Base-by-base conservation (phyloP, 495 filamentous ascomycete species). In the Hyaloscypha bicolor region DNA sequence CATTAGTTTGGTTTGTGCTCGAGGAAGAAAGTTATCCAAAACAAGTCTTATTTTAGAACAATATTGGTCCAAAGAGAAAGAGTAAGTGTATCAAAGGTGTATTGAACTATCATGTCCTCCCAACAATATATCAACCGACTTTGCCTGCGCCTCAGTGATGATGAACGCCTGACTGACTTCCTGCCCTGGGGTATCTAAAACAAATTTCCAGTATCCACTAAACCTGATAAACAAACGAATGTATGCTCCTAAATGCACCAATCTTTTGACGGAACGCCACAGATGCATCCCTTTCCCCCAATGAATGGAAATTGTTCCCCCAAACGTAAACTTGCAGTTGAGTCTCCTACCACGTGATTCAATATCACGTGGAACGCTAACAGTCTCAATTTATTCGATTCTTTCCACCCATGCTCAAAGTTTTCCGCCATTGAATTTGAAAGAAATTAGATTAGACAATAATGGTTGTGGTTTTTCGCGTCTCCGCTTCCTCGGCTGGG, bases 401-500 rank as follows among this genome's bases (percentile, higher is more conserved):
- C 42, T 48, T 48, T 48, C 42, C 42, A 48, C 42, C 42, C 42
- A 48, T 4, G 42, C 42, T 48, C 16, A 14, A 48, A 48, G 11
- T 48, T 48, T 48, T 48, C 9, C 42, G 1, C 42, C 11, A 11
- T 48, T 48, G 9, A 12, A 48, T 11, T 48, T 48, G 6, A 48
- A 48, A 25, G 3, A 37, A 48, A 48, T 48, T 48, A 42, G 33
- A 67, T 72, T 62, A 74, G 31, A 74, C 72, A 3, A 69, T 65
- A 61, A 74, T 74, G 45, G 64, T 70, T 30, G 70, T 67, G 65
- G 64, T 69, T 67, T 74, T 74, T 52, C 72, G 66, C 30, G 30
- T 56, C 39, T 87, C 86, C 1, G 86, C 88, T 68, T 95, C 93
- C 67, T 96, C 91, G 31, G 90, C 72, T 63, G 89, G 86, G 73